Evolutionary conservation across 106 monocot species (phyloP).

Genomic region (Phalaenopsis aphrodite): DNA sequence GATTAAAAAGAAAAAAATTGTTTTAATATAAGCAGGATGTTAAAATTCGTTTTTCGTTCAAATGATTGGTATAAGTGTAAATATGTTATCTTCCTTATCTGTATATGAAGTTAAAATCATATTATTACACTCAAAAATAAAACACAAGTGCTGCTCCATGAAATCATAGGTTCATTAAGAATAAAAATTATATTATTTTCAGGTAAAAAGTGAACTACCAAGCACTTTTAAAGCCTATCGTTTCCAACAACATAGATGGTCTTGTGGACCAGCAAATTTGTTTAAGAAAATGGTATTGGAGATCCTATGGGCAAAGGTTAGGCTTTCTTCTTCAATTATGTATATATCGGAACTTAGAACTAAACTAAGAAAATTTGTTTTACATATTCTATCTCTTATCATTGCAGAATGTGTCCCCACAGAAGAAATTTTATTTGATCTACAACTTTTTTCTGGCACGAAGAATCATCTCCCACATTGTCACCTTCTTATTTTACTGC

Average conservation of each 20-base stretch:
- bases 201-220: slow-evolving; percentile 83
- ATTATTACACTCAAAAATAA: no score
- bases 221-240: slow-evolving; percentile 69
- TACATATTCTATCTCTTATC: background rate
- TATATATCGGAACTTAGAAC: background rate
- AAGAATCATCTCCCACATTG: slow-evolving; percentile 40
- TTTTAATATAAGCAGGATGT: no score
- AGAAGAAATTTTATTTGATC: slow-evolving; percentile 57
- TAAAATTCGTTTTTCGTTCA: no score
- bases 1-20: background rate
- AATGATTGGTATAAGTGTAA: background rate
- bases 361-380: no score
- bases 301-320: slow-evolving; percentile 42
- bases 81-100: background rate
- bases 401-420: slow-evolving; percentile 41
- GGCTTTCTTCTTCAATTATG: background rate
- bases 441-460: slow-evolving; percentile 77
- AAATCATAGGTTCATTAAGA: no score
- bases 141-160: no score
- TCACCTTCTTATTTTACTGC: slow-evolving; percentile 66
- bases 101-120: no score
- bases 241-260: slow-evolving; percentile 68
- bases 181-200: background rate
- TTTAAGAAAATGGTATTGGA: slow-evolving; percentile 47
- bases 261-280: slow-evolving; percentile 69